phyloP scores from a whole-genome alignment of 257 asterid species.

The Apocynum venetum region DNA sequence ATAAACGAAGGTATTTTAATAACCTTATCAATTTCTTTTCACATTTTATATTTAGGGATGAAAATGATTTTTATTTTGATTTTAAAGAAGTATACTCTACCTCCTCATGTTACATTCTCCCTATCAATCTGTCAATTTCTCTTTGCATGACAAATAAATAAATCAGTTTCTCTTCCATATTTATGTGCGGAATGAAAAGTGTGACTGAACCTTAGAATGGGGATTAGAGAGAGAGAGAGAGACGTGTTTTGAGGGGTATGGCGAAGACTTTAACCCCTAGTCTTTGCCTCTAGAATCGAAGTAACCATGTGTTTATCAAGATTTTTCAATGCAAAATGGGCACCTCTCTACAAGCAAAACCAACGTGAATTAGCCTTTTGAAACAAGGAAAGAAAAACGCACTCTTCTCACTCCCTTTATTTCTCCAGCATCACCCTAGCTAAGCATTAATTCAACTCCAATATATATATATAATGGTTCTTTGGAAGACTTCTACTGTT shows the following conservation, averaged over 20 bases:
- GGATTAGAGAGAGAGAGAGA: background rate
- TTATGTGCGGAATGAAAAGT: background rate
- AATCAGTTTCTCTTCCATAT: too few species aligned
- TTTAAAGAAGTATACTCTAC: too few species aligned
- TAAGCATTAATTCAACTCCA: too few species aligned
- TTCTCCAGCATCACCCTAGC: background rate
- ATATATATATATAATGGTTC: too few species aligned
- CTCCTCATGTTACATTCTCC: background rate
- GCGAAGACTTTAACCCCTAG: background rate
- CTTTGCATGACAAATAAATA: background rate
- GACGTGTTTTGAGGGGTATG: constrained; percentile 5
- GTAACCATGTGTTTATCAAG: background rate
- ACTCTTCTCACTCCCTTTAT: background rate
- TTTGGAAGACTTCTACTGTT: too few species aligned
- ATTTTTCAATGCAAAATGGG: background rate
- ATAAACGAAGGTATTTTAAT: too few species aligned
- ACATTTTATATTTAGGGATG: too few species aligned
- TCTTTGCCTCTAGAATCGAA: background rate
- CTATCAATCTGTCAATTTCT: too few species aligned
- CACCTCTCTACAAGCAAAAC: background rate
- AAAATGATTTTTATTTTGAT: too few species aligned
- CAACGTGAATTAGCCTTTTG: constrained; percentile 5
- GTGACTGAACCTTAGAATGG: background rate
- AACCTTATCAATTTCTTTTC: too few species aligned
- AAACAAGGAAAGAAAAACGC: background rate